Conservation (phyloP, 2,329 filamentous ascomycete genomes). For the Knoxdaviesia proteae region DNA sequence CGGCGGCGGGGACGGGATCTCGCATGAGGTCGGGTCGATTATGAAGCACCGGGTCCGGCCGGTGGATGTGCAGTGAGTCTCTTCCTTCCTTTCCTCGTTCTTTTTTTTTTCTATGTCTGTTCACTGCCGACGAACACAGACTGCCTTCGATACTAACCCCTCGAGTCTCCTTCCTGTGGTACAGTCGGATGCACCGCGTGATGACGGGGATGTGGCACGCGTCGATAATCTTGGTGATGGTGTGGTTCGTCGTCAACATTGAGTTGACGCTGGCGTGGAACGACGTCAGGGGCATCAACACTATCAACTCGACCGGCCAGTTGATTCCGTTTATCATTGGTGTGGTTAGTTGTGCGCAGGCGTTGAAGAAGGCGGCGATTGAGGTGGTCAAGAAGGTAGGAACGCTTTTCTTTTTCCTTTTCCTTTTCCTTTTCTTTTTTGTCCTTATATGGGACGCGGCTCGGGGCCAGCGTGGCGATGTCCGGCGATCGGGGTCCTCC, state of each 20-base stretch:
- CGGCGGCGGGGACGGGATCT: not conserved
- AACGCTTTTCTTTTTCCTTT: not conserved
- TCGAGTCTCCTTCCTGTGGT: not conserved
- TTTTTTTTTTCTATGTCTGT: too few relatives aligned
- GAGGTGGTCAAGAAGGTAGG: slow-evolving; percentile 2
- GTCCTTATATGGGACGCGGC: not conserved
- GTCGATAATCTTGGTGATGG: not conserved
- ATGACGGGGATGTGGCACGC: not conserved
- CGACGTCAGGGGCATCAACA: slow-evolving; percentile 1
- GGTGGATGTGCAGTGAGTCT: too few relatives aligned
- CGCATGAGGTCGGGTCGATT: too few relatives aligned
- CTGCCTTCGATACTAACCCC: too few relatives aligned
- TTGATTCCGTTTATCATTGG: slow-evolving; percentile 4
- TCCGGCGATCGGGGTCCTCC: too few relatives aligned
- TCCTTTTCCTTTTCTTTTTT: not conserved
- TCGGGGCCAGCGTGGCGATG: not conserved
- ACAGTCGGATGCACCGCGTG: not conserved
- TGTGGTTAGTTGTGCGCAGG: slow-evolving; percentile 2
- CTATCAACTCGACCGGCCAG: slow-evolving; percentile 2
- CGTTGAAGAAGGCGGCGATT: slow-evolving; percentile 1
- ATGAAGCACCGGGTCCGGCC: too few relatives aligned
- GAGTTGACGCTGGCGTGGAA: slow-evolving; percentile 3
- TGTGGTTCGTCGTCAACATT: slow-evolving; percentile 2
- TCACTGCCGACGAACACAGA: too few relatives aligned
- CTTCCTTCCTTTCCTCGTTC: too few relatives aligned